Percentiles rank a stretch among this genome's conserved stretches.
phyloP scores from a whole-genome alignment of 495 filamentous ascomycete species.

The Penicillium samsonianum region DNA sequence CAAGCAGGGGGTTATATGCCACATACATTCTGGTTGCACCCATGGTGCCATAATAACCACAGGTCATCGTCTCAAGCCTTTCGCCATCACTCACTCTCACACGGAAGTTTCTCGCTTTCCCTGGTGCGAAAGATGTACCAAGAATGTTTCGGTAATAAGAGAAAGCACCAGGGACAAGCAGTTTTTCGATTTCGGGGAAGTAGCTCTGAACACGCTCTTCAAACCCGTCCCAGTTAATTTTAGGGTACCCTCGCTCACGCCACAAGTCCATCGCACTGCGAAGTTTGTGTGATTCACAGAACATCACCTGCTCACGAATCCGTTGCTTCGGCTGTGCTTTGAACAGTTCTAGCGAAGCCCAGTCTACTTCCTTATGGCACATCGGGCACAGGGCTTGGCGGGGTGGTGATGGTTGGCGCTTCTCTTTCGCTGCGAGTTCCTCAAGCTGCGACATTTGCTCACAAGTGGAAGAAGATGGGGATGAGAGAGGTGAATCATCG shows the following conservation, averaged over 20 bases:
- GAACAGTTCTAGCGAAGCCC: conserved; percentile 49
- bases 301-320: conserved; percentile 60
- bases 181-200: conserved; percentile 51
- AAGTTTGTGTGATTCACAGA: conserved; percentile 72
- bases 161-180: conserved; percentile 56
- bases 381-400: conserved; percentile 58
- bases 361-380: conserved; percentile 63
- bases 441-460: conserved; percentile 6
- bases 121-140: conserved; percentile 56
- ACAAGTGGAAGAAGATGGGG: not conserved
- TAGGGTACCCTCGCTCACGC: conserved; percentile 67
- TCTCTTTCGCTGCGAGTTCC: not conserved
- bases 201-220: conserved; percentile 62
- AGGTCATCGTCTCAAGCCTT: conserved; percentile 48
- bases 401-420: not conserved
- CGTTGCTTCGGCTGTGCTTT: conserved; percentile 52
- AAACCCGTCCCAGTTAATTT: conserved; percentile 73
- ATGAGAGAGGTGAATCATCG: conserved; percentile 20
- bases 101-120: conserved; percentile 61
- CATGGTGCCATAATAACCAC: conserved; percentile 86
- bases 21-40: conserved; percentile 66
- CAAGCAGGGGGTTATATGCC: conserved; percentile 13
- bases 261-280: conserved; percentile 61
- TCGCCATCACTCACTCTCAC: conserved; percentile 43
- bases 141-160: conserved; percentile 67